Evolutionary conservation across 768 basidiomycete genomes (phyloP).

Genomic region (Daedalea quercina): DNA sequence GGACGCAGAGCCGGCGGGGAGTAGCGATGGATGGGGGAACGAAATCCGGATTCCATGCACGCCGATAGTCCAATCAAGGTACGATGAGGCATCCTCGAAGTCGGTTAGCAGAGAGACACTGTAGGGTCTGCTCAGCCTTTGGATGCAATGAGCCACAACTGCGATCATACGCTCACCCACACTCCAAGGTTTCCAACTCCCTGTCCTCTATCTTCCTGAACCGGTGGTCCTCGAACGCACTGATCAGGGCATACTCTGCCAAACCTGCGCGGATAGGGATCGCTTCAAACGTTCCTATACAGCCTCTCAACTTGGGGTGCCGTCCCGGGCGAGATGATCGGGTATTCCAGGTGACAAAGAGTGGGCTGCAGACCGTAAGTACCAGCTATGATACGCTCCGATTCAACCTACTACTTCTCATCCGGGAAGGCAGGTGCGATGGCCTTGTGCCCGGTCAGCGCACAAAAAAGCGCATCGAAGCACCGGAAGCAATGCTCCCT

Average conservation of each 20-base stretch:
- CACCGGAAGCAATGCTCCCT: constrained; percentile 77
- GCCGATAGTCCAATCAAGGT: constrained; percentile 92
- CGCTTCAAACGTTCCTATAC: constrained; percentile 90
- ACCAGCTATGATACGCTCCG: neutral
- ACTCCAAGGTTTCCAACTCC: constrained; percentile 79
- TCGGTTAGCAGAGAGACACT: constrained; percentile 92
- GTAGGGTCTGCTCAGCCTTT: neutral
- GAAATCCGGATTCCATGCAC: constrained; percentile 87
- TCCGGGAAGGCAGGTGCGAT: constrained; percentile 60
- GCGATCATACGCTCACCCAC: constrained; percentile 54
- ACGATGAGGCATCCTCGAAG: constrained; percentile 78
- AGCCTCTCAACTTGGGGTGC: constrained; percentile 70
- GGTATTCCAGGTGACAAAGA: constrained; percentile 97
- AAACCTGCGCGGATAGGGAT: constrained; percentile 69
- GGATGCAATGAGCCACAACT: neutral
- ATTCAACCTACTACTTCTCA: constrained; percentile 59
- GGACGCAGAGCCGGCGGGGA: constrained; percentile 33
- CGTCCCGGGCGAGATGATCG: constrained; percentile 54
- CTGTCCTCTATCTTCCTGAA: constrained; percentile 73
- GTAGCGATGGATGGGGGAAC: constrained; percentile 73
- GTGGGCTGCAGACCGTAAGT: constrained; percentile 45
- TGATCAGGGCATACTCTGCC: constrained; percentile 85
- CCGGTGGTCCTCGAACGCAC: constrained; percentile 83
- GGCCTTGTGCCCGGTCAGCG: constrained; percentile 52
- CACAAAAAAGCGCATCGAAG: constrained; percentile 76